These are phyloP conservation scores for Tuber calosporum DNA, from an alignment of 495 filamentous ascomycete species.

Conservation along the genomic window DNA sequence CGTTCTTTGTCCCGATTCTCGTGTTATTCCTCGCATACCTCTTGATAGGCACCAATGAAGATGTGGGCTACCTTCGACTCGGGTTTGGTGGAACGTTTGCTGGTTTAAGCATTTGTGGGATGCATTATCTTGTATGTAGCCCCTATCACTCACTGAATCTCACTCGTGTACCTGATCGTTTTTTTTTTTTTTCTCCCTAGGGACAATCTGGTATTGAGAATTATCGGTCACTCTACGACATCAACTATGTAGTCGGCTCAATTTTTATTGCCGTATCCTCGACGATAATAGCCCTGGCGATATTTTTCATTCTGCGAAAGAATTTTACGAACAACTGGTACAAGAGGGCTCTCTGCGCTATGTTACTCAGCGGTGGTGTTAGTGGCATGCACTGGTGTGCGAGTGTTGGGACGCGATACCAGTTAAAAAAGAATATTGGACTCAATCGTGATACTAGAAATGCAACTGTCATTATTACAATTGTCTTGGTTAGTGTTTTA, in stretches of 20 bases:
- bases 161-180: background rate
- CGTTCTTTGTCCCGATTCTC: conserved; percentile 71
- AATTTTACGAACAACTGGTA: conserved; percentile 73
- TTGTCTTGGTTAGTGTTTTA: conserved; percentile 52
- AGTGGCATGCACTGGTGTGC: conserved; percentile 88
- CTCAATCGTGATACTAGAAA: conserved; percentile 45
- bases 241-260: conserved; percentile 58
- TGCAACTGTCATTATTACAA: conserved; percentile 56
- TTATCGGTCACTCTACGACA: conserved; percentile 56
- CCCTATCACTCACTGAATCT: background rate
- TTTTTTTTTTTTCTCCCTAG: conserved; percentile 9
- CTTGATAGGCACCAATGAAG: conserved; percentile 53
- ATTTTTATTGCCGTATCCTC: conserved; percentile 64
- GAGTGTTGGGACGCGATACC: conserved; percentile 61
- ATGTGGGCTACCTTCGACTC: conserved; percentile 53
- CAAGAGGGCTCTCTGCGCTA: conserved; percentile 60
- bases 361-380: conserved; percentile 63
- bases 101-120: conserved; percentile 69
- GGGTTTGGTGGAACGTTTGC: conserved; percentile 58
- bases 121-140: conserved; percentile 67
- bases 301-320: conserved; percentile 73
- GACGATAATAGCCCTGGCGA: conserved; percentile 56
- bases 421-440: conserved; percentile 41
- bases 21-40: conserved; percentile 68
- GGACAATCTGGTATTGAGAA: conserved; percentile 72